A percentile compares a stretch with the other conserved stretches of the same genome.
phyloP scores from a whole-genome alignment of 306 rosid genomes.

The Vigna radiata region DNA sequence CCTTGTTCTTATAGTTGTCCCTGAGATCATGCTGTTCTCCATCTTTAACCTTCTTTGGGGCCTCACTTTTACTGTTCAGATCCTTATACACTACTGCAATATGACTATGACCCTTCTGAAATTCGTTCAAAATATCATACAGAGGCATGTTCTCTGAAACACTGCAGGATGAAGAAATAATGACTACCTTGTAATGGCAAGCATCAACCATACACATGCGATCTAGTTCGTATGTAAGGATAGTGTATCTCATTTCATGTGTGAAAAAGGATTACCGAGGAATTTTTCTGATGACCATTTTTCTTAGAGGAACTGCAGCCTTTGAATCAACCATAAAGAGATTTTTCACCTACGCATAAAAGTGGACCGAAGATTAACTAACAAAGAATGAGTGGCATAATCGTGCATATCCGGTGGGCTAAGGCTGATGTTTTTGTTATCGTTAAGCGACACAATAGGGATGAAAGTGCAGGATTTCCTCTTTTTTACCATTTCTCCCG shows the following conservation, averaged over 20 bases:
- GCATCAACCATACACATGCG: constrained; percentile 5
- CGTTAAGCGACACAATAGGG: not conserved
- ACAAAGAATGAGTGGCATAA: constrained; percentile 24
- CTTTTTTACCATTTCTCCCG: not conserved
- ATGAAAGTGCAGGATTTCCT: constrained; percentile 10
- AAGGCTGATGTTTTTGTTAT: not conserved
- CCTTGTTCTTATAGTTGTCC: constrained; percentile 57
- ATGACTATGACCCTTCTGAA: constrained; percentile 99
- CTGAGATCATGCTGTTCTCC: constrained; percentile 53
- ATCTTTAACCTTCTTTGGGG: constrained; percentile 53
- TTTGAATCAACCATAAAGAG: constrained; percentile 80
- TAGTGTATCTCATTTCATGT: constrained; percentile 16
- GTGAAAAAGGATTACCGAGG: constrained; percentile 70
- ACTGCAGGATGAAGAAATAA: constrained; percentile 56
- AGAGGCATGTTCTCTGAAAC: constrained; percentile 97
- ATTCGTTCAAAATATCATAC: constrained; percentile 93
- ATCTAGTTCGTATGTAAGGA: constrained; percentile 28
- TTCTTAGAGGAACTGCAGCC: constrained; percentile 73
- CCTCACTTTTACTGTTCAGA: constrained; percentile 62
- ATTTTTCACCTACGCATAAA: constrained; percentile 81
- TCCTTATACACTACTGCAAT: constrained; percentile 93
- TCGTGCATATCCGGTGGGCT: not conserved
- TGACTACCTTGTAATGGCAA: constrained; percentile 29
- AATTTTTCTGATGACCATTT: constrained; percentile 86
- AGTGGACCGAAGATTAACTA: constrained; percentile 22